Conservation (phyloP, 2,329 filamentous ascomycete species). For the Huntiella moniliformis region DNA sequence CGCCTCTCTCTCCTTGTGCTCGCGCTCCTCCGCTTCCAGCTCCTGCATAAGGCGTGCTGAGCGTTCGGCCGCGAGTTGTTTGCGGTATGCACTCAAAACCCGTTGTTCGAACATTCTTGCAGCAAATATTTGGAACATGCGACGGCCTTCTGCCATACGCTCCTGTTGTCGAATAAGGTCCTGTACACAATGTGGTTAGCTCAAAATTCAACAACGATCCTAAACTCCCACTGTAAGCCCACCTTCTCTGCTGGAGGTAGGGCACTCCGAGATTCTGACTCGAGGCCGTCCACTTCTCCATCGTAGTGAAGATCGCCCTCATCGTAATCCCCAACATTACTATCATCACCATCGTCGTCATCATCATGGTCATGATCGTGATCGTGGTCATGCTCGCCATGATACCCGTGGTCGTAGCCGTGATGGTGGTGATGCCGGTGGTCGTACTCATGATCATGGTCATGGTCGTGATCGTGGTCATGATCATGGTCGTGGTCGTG, state of each 20-base stretch:
- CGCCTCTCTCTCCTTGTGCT: constrained; percentile 61
- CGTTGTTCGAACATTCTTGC: constrained; percentile 98
- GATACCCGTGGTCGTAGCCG: constrained; percentile 30
- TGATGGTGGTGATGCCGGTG: constrained; percentile 17
- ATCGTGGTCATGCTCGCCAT: constrained; percentile 48
- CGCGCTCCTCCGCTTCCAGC: constrained; percentile 64
- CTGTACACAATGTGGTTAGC: too few species aligned
- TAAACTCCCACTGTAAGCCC: too few species aligned
- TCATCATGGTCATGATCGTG: constrained; percentile 34
- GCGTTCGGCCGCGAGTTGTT: constrained; percentile 86
- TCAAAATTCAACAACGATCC: too few species aligned
- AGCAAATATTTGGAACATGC: constrained; percentile 99
- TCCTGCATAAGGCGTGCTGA: constrained; percentile 83
- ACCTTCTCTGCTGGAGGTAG: too few species aligned
- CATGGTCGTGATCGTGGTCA: constrained; percentile 41
- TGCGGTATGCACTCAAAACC: constrained; percentile 89
- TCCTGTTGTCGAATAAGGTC: constrained; percentile 20
- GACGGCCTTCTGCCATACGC: constrained; percentile 92
- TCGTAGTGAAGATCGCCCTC: neutral
- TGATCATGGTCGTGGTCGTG: constrained; percentile 58
- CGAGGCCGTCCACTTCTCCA: too few species aligned
- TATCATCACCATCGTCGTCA: constrained; percentile 45
- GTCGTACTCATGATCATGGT: constrained; percentile 30
- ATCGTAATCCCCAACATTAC: constrained; percentile 53
- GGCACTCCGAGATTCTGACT: too few species aligned